phyloP scores from a whole-genome alignment of 305 asterid genomes.

The Solanum aculeatissimum region DNA sequence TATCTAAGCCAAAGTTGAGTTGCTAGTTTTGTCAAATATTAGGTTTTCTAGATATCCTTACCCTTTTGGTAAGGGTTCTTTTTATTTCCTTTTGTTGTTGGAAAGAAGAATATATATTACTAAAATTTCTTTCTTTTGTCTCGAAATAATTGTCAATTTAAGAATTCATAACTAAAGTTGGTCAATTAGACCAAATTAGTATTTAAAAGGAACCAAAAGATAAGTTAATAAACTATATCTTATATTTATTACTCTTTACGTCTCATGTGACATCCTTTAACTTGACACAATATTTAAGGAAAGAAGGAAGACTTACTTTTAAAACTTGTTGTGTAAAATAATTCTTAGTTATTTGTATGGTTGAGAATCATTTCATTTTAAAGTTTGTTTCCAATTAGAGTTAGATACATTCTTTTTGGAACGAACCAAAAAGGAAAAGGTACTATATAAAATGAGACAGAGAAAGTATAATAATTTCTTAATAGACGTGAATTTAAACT shows the following conservation, averaged over 20 bases:
- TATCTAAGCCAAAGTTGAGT: not conserved
- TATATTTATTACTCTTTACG: not conserved
- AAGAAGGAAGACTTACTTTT: too few relatives aligned
- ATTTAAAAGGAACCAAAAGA: not conserved
- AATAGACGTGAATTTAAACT: too few relatives aligned
- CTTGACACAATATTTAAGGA: too few relatives aligned
- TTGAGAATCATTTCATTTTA: too few relatives aligned
- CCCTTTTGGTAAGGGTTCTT: not conserved
- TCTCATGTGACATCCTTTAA: too few relatives aligned
- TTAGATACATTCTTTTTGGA: too few relatives aligned
- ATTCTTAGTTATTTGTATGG: too few relatives aligned
- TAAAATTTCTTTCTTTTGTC: not conserved
- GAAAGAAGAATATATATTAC: not conserved
- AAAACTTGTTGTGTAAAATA: too few relatives aligned
- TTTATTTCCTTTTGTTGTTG: not conserved
- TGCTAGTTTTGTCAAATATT: not conserved
- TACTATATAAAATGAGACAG: too few relatives aligned
- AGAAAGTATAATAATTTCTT: too few relatives aligned
- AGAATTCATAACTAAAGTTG: not conserved
- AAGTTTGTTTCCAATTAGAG: too few relatives aligned
- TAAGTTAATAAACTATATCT: not conserved
- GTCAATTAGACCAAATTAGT: not conserved
- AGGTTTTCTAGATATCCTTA: not conserved
- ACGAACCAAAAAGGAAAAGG: too few relatives aligned
- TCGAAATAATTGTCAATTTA: not conserved